A percentile compares a stretch with the other conserved stretches of the same genome.
phyloP scores from a whole-genome alignment of 129 eudicot species.

The Ambrosia artemisiifolia region DNA sequence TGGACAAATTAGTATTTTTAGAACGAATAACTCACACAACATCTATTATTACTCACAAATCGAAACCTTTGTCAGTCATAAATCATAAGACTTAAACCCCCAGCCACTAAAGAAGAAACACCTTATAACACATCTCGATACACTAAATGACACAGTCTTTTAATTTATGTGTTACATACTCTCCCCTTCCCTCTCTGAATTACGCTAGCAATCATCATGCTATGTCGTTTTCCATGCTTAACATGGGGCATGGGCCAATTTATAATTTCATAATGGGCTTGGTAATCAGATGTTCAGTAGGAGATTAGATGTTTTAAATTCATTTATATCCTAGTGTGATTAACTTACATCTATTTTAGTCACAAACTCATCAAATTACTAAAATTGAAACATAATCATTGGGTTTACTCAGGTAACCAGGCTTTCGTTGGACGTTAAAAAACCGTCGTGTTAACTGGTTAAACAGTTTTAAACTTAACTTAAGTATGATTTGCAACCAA shows the following conservation, averaged over 20 bases:
- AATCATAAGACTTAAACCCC: too few relatives aligned
- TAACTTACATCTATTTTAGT: not conserved
- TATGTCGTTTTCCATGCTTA: slow-evolving; percentile 22
- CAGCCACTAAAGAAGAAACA: too few relatives aligned
- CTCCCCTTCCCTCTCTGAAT: not conserved
- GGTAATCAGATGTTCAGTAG: not conserved
- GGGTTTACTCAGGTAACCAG: too few relatives aligned
- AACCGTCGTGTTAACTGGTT: not conserved
- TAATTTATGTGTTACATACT: too few relatives aligned
- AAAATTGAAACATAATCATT: not conserved
- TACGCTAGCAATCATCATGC: not conserved
- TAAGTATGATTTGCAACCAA: not conserved
- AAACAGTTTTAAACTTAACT: not conserved
- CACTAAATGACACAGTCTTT: too few relatives aligned
- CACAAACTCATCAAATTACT: not conserved
- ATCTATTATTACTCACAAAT: too few relatives aligned
- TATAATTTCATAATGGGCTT: not conserved
- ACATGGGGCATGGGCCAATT: not conserved
- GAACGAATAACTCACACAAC: too few relatives aligned
- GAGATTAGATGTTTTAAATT: not conserved
- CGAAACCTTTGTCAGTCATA: too few relatives aligned
- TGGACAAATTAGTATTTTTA: too few relatives aligned
- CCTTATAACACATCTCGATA: too few relatives aligned
- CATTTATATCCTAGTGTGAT: not conserved
- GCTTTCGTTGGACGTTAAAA: too few relatives aligned